Percentiles rank a stretch among this genome's conserved stretches.
phyloP scores from a whole-genome alignment of 148 eudicot genomes.

The Rhododendron simsii region DNA sequence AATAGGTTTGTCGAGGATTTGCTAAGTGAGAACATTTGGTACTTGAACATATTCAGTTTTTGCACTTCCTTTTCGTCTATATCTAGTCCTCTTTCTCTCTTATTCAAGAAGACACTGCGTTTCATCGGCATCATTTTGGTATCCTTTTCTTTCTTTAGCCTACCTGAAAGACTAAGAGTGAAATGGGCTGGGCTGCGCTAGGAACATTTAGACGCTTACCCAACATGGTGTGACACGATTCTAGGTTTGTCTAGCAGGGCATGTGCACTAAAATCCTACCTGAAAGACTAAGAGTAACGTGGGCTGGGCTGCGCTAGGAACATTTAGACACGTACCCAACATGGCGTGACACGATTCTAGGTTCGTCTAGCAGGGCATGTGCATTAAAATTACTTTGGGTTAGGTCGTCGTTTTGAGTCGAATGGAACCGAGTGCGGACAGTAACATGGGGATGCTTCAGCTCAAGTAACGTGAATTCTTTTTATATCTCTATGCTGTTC shows the following conservation, averaged over 20 bases:
- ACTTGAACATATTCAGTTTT: neutral
- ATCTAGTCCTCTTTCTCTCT: neutral
- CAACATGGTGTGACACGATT: neutral
- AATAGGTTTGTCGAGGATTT: neutral
- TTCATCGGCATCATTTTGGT: neutral
- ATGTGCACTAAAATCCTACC: neutral
- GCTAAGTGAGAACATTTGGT: neutral
- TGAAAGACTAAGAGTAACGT: neutral
- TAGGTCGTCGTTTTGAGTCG: neutral
- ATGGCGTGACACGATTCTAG: neutral
- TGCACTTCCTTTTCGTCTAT: neutral
- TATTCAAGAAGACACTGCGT: neutral
- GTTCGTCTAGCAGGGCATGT: neutral
- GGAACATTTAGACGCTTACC: neutral
- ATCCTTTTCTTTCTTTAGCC: no score
- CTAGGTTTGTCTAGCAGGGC: neutral
- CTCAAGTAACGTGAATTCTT: neutral
- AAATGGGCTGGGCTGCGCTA: neutral
- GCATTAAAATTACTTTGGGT: neutral
- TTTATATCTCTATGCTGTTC: neutral
- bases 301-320: neutral
- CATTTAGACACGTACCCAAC: neutral
- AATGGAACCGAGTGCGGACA: neutral
- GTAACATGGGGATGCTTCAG: neutral
- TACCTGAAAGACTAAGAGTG: neutral